Evolutionary conservation across 2,329 filamentous ascomycete species (phyloP), one percentile per base, ranked within the genome.

Genomic region (Xylaria digitata): DNA sequence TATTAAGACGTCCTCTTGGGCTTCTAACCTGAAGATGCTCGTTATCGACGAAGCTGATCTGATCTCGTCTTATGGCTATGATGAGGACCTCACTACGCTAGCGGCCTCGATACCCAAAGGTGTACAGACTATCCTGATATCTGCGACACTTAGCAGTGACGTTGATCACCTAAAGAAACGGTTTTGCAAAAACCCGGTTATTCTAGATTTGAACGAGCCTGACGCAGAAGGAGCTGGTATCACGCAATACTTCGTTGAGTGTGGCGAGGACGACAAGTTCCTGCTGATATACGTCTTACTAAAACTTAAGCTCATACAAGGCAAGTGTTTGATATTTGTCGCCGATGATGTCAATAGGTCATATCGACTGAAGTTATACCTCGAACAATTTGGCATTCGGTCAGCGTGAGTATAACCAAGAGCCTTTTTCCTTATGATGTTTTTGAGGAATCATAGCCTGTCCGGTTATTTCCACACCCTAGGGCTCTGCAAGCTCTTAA

Each of bases 211-310:
- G 19, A 92, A 96, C 70, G 93, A 97, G 71, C 87, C 90, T 57
- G 92, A 96, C 71, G 89, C 90, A 23, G 90, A 93, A 71, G 89
- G 90, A 21, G 88, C 91, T 68, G 90, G 89, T 4, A 86, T 98
- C 32, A 92, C 89, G 61, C 96, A 98, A 81, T 97, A 94, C 75
- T 89, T 94, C 34, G 92, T 97, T 71, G 93, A 90, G 86, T 97
- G 94, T 72, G 93, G 88, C n/a, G 96, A 99, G 80, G 95, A 98
- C 72, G 96, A 98, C 75, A 99, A 99, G 77, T 99, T 98, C 75
- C 82, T 99, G 43, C 82, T 99, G 49, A 89, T 91, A 19, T 98
- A 97, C 75, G 92, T 97, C 66, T 95, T 98, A 76, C 97, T 97
- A 83, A 97, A 97, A 82, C 86, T 98, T 13, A 92, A 96, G 78